Evolutionary conservation across 495 filamentous ascomycete species (phyloP).

Genomic region (Aspergillus sclerotioniger): DNA sequence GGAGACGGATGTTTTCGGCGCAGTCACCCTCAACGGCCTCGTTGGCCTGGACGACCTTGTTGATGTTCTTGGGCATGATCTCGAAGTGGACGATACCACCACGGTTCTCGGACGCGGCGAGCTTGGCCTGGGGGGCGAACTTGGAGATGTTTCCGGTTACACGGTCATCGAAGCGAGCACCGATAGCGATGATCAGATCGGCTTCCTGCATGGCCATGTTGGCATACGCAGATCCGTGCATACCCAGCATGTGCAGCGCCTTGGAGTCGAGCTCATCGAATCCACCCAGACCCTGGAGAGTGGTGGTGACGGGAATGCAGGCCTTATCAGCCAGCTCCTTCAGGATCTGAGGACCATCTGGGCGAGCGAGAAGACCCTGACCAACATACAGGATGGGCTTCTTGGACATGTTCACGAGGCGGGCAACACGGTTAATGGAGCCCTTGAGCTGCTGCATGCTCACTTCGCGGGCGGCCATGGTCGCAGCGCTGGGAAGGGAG

Average conservation of each 20-base stretch:
- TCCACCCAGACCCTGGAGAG: conserved; percentile 63
- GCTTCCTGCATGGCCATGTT: conserved; percentile 66
- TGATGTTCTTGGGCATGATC: conserved; percentile 63
- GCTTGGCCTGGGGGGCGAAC: conserved; percentile 57
- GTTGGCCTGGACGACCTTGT: conserved; percentile 61
- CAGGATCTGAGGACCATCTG: conserved; percentile 51
- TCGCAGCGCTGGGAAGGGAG: conserved; percentile 54
- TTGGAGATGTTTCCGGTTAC: conserved; percentile 53
- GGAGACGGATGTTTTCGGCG: conserved; percentile 63
- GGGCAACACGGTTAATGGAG: conserved; percentile 50
- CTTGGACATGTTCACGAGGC: conserved; percentile 59
- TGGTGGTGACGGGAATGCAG: conserved; percentile 60
- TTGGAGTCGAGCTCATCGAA: conserved; percentile 59
- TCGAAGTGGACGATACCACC: conserved; percentile 67
- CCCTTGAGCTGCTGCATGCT: conserved; percentile 46
- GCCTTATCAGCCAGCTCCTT: conserved; percentile 58
- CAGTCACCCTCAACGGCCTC: conserved; percentile 62
- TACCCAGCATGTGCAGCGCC: conserved; percentile 62
- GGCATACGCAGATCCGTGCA: conserved; percentile 62
- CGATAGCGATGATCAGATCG: conserved; percentile 61
- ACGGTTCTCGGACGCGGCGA: conserved; percentile 51
- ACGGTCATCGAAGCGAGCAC: conserved; percentile 62
- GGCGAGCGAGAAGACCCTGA: conserved; percentile 51
- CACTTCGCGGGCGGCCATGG: conserved; percentile 49
- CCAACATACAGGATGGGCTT: conserved; percentile 62